A percentile compares a stretch with the other conserved stretches of the same genome.
Evolutionary conservation across 2,329 filamentous ascomycete species (phyloP).

Genomic region (Aotearoamyces nothofagi): DNA sequence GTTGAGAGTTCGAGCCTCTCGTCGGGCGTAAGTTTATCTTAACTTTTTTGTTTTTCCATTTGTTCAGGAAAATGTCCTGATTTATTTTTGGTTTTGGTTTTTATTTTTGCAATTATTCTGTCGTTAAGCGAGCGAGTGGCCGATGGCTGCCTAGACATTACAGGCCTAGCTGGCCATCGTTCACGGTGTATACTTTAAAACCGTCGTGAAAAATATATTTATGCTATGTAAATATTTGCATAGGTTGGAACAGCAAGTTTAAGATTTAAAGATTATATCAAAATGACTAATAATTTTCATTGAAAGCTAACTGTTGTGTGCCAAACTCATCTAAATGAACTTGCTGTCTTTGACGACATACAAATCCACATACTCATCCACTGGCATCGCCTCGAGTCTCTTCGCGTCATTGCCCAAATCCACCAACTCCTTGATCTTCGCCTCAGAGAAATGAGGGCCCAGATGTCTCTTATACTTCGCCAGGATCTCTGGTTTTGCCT

Average conservation of each 20-base stretch:
- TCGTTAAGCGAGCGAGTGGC: too few species aligned
- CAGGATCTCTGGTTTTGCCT: constrained; percentile 95
- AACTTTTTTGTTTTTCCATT: not conserved
- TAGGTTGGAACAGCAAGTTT: too few species aligned
- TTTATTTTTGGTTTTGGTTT: too few species aligned
- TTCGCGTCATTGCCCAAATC: constrained; percentile 61
- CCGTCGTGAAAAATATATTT: too few species aligned
- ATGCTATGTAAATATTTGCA: too few species aligned
- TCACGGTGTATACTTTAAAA: too few species aligned
- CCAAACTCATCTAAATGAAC: constrained; percentile 27
- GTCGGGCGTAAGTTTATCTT: constrained; percentile 2
- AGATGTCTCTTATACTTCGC: constrained; percentile 93
- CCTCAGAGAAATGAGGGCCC: constrained; percentile 63
- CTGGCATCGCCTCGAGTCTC: constrained; percentile 63
- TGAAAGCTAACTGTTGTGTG: not conserved
- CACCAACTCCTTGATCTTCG: constrained; percentile 68
- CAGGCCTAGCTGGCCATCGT: too few species aligned
- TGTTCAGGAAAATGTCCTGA: too few species aligned
- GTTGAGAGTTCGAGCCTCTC: constrained; percentile 4
- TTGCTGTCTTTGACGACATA: constrained; percentile 51
- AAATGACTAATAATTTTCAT: too few species aligned
- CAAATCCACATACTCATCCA: constrained; percentile 89
- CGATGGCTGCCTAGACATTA: too few species aligned
- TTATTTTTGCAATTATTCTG: too few species aligned
- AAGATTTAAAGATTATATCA: too few species aligned